Base-by-base conservation (phyloP, 2,329 filamentous ascomycete genomes). In the Stachybotrys echinatus region DNA sequence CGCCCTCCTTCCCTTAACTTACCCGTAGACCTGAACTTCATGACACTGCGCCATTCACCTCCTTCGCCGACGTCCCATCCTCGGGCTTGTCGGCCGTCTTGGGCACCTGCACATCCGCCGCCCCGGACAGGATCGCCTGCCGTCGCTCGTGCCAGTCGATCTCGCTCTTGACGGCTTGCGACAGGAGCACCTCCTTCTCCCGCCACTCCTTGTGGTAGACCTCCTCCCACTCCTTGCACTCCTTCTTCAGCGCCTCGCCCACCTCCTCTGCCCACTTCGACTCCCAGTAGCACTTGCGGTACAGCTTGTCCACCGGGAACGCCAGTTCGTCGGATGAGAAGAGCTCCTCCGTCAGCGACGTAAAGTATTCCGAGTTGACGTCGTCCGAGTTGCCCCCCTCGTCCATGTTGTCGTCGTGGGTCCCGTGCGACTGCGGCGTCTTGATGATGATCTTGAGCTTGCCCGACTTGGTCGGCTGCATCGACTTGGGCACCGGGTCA, bases 161-260 rank as follows among this genome's bases (percentile, higher is more conserved):
- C 64, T 92, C 88, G 59, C 74, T 77, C 59, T 77, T 68, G 57
- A 89, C 77, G 27, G 87, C 77, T 61, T 90, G 88, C 50, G 89
- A 81, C n/a, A 94, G 68, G 18, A 92, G 67, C 23, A 89, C 77
- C 67, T 94, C 88, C 67, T 92, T 92, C 67, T 88, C 83, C 14
- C 83, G 72, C 89, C 89, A 94, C 63, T 90, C 87, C 54, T 83
- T 76, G 64, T 81, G 81, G 66, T 87, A 84, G 12, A 76, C 61
- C 34, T 80, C 79, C 65, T 92, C 87, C 65, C 87, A 78, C 42
- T 73, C 71, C 55, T 84, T 82, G 56, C 84, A 82, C 64, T 91
- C 84, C 49, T 73, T 74, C 58, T 78, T 79, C 47, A 94, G 72
- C 38, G 74, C 67, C 48, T 87, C 83, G 50, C 76, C 74, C 47